phyloP scores from a whole-genome alignment of 331 rosid genomes.

The Cucumis variabilis region DNA sequence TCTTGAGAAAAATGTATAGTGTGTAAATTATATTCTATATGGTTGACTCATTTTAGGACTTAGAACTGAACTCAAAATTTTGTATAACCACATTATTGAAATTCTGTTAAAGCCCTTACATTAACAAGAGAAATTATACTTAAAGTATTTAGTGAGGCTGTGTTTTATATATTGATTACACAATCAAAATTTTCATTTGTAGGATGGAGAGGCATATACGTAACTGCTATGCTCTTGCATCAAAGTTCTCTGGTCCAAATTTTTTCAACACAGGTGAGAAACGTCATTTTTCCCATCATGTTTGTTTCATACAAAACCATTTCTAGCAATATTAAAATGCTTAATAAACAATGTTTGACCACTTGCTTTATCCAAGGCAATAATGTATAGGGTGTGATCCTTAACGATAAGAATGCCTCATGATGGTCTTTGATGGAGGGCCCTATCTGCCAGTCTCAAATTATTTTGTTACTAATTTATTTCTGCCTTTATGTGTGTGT shows the following conservation, averaged over 20 bases:
- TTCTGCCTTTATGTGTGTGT: too few relatives aligned
- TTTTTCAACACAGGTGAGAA: constrained; percentile 94
- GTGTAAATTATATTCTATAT: background rate
- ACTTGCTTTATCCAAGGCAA: too few relatives aligned
- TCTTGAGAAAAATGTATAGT: background rate
- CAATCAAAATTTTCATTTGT: constrained; percentile 36
- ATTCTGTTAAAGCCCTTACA: background rate
- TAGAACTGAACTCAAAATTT: constrained; percentile 1
- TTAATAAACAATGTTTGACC: background rate
- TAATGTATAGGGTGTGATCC: too few relatives aligned
- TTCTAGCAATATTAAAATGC: background rate
- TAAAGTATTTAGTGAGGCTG: background rate
- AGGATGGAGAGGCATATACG: constrained; percentile 99
- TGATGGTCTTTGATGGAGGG: too few relatives aligned
- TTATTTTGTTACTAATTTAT: too few relatives aligned
- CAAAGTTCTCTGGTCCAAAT: constrained; percentile 89
- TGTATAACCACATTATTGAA: background rate
- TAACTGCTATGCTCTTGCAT: constrained; percentile 94
- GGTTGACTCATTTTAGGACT: background rate
- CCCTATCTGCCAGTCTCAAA: too few relatives aligned
- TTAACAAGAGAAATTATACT: background rate
- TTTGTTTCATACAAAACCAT: background rate
- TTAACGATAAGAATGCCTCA: too few relatives aligned
- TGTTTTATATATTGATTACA: constrained; percentile 13
- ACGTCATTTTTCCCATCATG: background rate